Base-by-base conservation (phyloP, 306 rosid genomes). In the Pyrus betulifolia region DNA sequence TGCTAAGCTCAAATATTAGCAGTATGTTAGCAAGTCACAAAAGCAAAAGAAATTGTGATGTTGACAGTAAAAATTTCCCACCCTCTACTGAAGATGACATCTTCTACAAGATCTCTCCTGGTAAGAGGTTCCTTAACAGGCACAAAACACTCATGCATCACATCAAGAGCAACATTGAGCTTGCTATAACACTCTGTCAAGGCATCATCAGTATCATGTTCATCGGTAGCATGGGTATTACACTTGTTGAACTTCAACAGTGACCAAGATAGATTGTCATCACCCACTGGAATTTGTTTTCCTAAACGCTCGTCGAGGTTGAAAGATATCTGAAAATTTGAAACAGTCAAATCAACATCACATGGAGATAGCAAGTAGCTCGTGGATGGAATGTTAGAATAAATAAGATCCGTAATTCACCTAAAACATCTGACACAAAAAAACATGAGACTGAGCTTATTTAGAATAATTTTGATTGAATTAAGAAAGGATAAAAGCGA, bases 81-180 rank as follows among this genome's bases (percentile, higher is more conserved):
- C 98, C 92, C 38, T 88, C 86, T 79, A 81, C 89, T 85, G 81
- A 92, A 92, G 69, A 95, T 69, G 69, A 88, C 81, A 68, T 95
- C 93, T 68, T 90, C 97, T 62, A 84, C 67, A 8, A 95, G 83
- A 89, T 95, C 96, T 79, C 86, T 82, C 21, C 67, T 18, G 3
- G 97, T 83, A 40, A 23, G 74, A 72, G 88, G 72, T 58, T 95
- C 97, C 87, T 85, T 81, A 35, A 90, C 80, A n/a, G 97, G 97
- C 86, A 89, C 88, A 70, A 95, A 95, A 80, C 97, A 92, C 79
- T 95, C 97, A 59, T 90, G 97, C 89, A 95, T 89, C 87, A 95
- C 78, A 6, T 77, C 83, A 75, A 95, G 90, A 31, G 99, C 97
- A 72, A 90, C 79, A 84, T 80, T 89, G 51, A 95, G 97, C 83